Conservation (phyloP, 2,329 filamentous ascomycete species). For the Cryphonectria radicalis region DNA sequence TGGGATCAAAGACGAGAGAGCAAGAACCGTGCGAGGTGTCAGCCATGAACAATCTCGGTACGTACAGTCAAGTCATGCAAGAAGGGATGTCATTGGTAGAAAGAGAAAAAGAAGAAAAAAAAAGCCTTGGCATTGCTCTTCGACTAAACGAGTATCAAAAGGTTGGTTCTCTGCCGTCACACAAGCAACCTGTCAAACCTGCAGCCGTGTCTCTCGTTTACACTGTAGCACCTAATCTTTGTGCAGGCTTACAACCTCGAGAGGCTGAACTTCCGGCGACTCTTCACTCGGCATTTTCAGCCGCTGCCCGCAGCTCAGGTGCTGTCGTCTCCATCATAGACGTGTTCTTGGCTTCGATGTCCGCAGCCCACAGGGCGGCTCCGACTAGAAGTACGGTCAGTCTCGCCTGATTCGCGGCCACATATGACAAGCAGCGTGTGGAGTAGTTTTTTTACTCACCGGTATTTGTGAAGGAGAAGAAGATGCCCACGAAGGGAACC, state of each 20-base stretch:
- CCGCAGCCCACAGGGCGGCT: constrained; percentile 91
- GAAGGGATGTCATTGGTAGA: background rate
- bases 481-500: constrained; percentile 78
- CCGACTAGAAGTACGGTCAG: constrained; percentile 60
- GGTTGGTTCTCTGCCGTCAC: background rate
- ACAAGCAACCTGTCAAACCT: constrained; percentile 16
- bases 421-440: background rate
- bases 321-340: constrained; percentile 55
- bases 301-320: constrained; percentile 54
- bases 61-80: background rate
- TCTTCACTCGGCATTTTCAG: constrained; percentile 52
- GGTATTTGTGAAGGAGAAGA: constrained; percentile 89
- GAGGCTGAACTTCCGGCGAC: background rate
- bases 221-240: background rate
- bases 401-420: background rate
- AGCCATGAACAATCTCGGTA: background rate
- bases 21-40: background rate
- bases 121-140: background rate
- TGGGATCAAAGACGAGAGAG: background rate
- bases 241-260: background rate
- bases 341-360: constrained; percentile 67
- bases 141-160: background rate
- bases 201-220: constrained; percentile 7
- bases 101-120: background rate
- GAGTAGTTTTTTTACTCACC: constrained; percentile 46